phyloP scores from a whole-genome alignment of 1,284 basidiomycete genomes.

The Sparassis latifolia region DNA sequence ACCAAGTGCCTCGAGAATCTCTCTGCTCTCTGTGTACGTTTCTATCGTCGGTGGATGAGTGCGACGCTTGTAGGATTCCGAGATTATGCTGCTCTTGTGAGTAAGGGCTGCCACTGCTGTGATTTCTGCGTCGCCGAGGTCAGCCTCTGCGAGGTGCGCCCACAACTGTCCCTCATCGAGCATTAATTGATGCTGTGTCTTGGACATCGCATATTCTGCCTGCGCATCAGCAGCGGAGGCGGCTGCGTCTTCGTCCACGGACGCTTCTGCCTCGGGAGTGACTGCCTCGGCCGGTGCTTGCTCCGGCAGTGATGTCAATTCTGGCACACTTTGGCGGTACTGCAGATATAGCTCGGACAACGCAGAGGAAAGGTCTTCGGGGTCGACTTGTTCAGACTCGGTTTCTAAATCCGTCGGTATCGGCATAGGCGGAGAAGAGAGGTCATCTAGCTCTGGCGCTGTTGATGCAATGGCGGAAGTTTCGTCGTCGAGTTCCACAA shows the following conservation, averaged over 20 bases:
- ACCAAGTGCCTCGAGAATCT: conserved; percentile 69
- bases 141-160: conserved; percentile 32
- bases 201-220: conserved; percentile 52
- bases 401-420: too few species aligned
- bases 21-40: conserved; percentile 60
- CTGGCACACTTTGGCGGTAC: conserved; percentile 43
- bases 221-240: conserved; percentile 23
- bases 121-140: conserved; percentile 3
- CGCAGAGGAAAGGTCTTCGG: conserved; percentile 23
- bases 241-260: conserved; percentile 15
- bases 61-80: conserved; percentile 56
- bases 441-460: conserved; percentile 10
- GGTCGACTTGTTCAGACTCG: not conserved
- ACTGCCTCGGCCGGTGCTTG: not conserved
- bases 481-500: not conserved
- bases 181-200: conserved; percentile 53
- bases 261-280: not conserved
- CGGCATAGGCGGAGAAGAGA: not conserved
- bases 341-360: conserved; percentile 42
- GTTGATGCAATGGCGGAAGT: not conserved
- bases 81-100: conserved; percentile 46
- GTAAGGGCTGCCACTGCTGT: conserved; percentile 26
- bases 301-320: conserved; percentile 25
- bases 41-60: conserved; percentile 47
- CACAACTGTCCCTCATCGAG: conserved; percentile 61